Evolutionary conservation across 345 rosid species (phyloP).

Genomic region (Acer campestre): DNA sequence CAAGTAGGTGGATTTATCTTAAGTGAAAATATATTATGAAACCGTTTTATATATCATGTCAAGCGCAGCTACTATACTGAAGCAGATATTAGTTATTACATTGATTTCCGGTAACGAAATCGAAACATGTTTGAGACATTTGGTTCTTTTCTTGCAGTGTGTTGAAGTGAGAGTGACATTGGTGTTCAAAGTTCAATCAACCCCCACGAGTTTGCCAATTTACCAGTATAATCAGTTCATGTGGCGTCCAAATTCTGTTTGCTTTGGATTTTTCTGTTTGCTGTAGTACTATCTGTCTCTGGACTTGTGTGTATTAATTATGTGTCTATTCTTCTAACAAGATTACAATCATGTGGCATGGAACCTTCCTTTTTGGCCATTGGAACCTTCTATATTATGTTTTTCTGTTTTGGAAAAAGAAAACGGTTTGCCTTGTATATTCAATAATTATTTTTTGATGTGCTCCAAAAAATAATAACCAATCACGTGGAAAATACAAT

Average conservation of each 20-base stretch:
- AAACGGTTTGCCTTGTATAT: too few relatives aligned
- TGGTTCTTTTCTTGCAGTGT: conserved; percentile 35
- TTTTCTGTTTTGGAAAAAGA: background rate
- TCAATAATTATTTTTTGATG: background rate
- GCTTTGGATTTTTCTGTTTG: background rate
- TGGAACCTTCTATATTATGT: background rate
- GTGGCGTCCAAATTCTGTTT: background rate
- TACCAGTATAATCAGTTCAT: background rate
- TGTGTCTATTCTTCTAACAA: background rate
- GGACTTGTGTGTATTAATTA: background rate
- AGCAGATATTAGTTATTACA: background rate
- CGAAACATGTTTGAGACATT: background rate
- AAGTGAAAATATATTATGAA: background rate
- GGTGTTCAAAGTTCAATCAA: background rate
- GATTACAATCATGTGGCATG: background rate
- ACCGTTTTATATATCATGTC: background rate
- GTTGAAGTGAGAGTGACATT: conserved; percentile 50
- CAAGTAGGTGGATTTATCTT: conserved; percentile 56
- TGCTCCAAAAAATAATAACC: too few relatives aligned
- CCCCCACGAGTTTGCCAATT: conserved; percentile 6
- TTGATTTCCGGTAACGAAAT: too few relatives aligned
- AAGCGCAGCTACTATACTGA: background rate
- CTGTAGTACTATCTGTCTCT: background rate
- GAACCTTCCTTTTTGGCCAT: background rate
- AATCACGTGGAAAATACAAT: too few relatives aligned